phyloP scores from a whole-genome alignment of 2,329 filamentous ascomycete genomes.

The Neobulgaria alba region DNA sequence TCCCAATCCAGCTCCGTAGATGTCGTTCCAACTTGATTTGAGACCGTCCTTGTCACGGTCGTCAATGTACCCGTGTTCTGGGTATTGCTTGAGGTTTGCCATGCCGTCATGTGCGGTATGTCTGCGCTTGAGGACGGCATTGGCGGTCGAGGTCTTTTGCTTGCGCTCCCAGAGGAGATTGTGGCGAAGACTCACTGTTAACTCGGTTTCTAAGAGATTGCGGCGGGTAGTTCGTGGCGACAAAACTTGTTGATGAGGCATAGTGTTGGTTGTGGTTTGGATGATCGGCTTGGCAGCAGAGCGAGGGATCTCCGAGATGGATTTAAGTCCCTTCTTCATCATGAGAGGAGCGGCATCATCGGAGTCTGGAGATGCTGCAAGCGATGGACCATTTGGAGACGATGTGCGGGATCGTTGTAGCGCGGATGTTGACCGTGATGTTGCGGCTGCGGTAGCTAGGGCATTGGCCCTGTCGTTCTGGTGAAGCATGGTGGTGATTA shows the following conservation, averaged over 20 bases:
- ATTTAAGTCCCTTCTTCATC: slow-evolving; percentile 37
- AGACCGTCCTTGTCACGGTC: slow-evolving; percentile 45
- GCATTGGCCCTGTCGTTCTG: slow-evolving; percentile 65
- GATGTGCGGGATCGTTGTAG: slow-evolving; percentile 49
- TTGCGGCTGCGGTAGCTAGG: slow-evolving; percentile 52
- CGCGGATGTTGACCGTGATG: slow-evolving; percentile 36
- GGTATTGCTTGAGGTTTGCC: slow-evolving; percentile 76
- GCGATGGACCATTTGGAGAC: slow-evolving; percentile 60
- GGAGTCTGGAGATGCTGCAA: slow-evolving; percentile 41
- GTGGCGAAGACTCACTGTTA: slow-evolving; percentile 85
- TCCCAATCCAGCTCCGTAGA: slow-evolving; percentile 69
- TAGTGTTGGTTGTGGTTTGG: slow-evolving; percentile 55
- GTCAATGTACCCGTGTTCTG: slow-evolving; percentile 55
- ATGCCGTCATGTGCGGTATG: slow-evolving; percentile 81
- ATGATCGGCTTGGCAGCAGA: slow-evolving; percentile 70
- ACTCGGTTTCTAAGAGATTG: slow-evolving; percentile 91
- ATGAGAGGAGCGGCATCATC: slow-evolving; percentile 39
- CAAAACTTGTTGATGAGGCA: slow-evolving; percentile 59
- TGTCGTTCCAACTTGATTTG: slow-evolving; percentile 76
- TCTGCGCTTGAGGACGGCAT: slow-evolving; percentile 79
- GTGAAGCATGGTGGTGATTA: slow-evolving; percentile 83
- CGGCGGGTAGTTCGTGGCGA: slow-evolving; percentile 87
- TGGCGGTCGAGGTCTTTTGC: slow-evolving; percentile 83
- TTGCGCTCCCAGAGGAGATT: slow-evolving; percentile 93
- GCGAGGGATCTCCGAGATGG: slow-evolving; percentile 41